Base-by-base conservation (phyloP, 441 rosid species). In the Eruca vesicaria region DNA sequence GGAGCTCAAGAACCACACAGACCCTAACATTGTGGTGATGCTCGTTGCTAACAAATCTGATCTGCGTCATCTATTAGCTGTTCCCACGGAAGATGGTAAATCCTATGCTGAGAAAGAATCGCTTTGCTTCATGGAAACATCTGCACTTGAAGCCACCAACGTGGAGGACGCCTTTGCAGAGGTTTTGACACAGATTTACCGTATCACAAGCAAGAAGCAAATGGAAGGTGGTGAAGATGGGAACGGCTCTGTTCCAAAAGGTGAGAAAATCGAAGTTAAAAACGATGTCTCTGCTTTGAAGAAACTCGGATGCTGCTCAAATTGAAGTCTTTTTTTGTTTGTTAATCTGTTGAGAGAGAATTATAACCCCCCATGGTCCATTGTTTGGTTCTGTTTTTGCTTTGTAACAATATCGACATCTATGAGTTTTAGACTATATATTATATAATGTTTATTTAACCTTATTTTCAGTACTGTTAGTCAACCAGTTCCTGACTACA, bases 21-120 rank as follows among this genome's bases (percentile, higher is more conserved):
- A 80, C 69, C 81, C 83, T 16, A 80, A 69, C 83, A 80, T 80
- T n/a, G 81, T 80, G 50, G 81, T 80, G 72, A 80, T 80, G 83
- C 83, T 80, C 7, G 81, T 80, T 52, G 83, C 79, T 35, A 80
- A 80, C 70, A 80, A 80, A 66, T 80, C 83, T 18, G 83, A 80
- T 32, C 83, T 80, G 26, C 83, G 83, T 29, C 83, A 81, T 43
- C 72, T 81, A 59, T 67, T 77, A 18, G 84, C 84, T 50, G 84
- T 81, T 29, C 75, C 84, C 14, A 77, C 81, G 12, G 84, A 81
- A 69, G 84, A 81, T 2, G 84, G 84, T 3, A 77, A 81, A 61
- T 73, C 84, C 4, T 81, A 77, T 0, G 84, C 84, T 0, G 84
- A 81, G 52, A 78, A 78, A 35, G 84, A 81, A 50, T 81, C 84